phyloP scores from a whole-genome alignment of 352 stramenopile genomes.

The Peronospora farinosa region DNA sequence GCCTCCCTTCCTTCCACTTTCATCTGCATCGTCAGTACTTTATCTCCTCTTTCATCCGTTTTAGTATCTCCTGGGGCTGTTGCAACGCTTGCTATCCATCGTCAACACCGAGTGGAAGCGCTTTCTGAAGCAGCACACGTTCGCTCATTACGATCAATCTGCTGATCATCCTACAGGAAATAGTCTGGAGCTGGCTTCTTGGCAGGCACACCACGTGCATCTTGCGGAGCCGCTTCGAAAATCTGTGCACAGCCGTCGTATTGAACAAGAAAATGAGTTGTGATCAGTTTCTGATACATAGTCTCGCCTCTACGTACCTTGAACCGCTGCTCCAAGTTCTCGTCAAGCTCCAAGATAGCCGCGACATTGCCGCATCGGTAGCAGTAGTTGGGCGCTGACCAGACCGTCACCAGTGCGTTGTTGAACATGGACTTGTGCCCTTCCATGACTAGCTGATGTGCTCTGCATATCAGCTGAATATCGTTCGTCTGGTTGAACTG shows the following conservation, averaged over 20 bases:
- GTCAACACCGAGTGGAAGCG: conserved; percentile 23
- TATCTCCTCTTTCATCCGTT: conserved; percentile 6
- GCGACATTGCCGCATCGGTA: conserved; percentile 98
- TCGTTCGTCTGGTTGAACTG: conserved; percentile 98
- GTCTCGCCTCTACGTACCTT: conserved; percentile 44
- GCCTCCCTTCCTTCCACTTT: conserved; percentile 4
- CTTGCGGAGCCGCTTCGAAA: conserved; percentile 97
- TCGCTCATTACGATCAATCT: conserved; percentile 24
- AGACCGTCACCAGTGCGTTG: conserved; percentile 97
- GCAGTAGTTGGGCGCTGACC: conserved; percentile 98
- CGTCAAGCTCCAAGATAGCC: conserved; percentile 97
- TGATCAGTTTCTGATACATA: conserved; percentile 15
- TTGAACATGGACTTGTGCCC: conserved; percentile 95
- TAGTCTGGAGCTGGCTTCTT: conserved; percentile 99
- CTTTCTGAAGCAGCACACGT: conserved; percentile 33
- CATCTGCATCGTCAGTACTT: conserved; percentile 11
- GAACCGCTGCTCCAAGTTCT: conserved; percentile 90
- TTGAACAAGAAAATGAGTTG: conserved; percentile 6
- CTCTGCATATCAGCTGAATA: conserved; percentile 95
- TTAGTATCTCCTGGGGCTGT: conserved; percentile 16
- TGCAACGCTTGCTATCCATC: conserved; percentile 17
- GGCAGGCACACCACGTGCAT: conserved; percentile 92
- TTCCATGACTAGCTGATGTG: conserved; percentile 96
- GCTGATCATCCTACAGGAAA: conserved; percentile 89
- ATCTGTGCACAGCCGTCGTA: conserved; percentile 60